Evolutionary conservation across 2,329 filamentous ascomycete species (phyloP).

Genomic region (Penicillium occitanis): DNA sequence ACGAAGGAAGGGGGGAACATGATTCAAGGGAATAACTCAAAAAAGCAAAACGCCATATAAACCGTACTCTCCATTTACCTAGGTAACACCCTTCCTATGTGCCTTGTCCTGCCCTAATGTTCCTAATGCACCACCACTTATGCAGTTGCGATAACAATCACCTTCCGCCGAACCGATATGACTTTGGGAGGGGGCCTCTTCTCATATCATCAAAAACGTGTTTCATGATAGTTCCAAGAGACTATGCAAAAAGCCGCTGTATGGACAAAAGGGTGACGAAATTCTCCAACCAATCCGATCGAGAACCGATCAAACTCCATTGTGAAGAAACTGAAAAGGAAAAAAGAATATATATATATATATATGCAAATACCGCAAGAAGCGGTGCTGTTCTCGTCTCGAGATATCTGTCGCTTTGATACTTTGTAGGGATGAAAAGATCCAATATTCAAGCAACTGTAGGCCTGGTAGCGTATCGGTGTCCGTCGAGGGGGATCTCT

Average conservation of each 20-base stretch:
- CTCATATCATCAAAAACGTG: background rate
- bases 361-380: constrained; percentile 11
- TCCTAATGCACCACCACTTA: constrained; percentile 3
- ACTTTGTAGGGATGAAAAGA: background rate
- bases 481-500: constrained; percentile 31
- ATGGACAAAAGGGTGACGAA: background rate
- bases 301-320: background rate
- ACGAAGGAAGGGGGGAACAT: background rate
- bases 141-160: background rate
- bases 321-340: background rate
- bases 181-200: background rate
- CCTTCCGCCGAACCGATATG: constrained; percentile 1
- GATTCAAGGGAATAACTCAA: constrained; percentile 1
- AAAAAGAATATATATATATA: too few species aligned
- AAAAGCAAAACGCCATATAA: background rate
- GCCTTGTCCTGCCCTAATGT: constrained; percentile 1
- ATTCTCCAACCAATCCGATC: background rate
- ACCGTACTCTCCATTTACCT: background rate
- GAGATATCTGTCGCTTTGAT: constrained; percentile 16
- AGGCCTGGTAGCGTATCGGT: constrained; percentile 17
- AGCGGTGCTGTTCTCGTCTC: background rate
- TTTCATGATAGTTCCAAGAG: constrained; percentile 2
- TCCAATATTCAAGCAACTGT: constrained; percentile 19
- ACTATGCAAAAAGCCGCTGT: constrained; percentile 10
- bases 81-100: constrained; percentile 3